phyloP scores from a whole-genome alignment of 1,139 yeast species.

The Debaryomyces robertsiae region DNA sequence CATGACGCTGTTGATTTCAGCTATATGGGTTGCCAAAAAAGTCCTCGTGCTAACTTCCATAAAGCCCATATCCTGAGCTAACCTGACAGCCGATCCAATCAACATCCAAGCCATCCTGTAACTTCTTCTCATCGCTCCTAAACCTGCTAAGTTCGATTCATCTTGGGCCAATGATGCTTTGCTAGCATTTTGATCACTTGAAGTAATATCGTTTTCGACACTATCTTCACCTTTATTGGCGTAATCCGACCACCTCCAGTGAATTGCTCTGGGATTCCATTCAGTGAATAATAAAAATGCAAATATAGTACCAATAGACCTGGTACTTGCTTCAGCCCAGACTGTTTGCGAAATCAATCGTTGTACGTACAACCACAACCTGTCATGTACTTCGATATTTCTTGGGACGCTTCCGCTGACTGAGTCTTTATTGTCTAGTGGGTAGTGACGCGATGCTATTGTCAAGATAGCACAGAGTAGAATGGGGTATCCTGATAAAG shows the following conservation, averaged over 20 bases:
- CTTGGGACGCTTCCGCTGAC: conserved; percentile 39
- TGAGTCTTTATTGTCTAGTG: conserved; percentile 39
- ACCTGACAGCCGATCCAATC: conserved; percentile 80
- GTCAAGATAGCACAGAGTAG: conserved; percentile 79
- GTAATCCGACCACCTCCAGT: conserved; percentile 85
- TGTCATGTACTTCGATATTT: conserved; percentile 69
- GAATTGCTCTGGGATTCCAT: conserved; percentile 95
- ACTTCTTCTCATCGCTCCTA: conserved; percentile 83
- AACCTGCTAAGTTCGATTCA: conserved; percentile 64
- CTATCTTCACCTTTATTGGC: conserved; percentile 61
- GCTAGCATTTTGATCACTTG: conserved; percentile 14
- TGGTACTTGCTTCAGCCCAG: conserved; percentile 92
- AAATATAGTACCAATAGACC: conserved; percentile 83
- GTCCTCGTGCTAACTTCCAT: conserved; percentile 74
- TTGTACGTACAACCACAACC: conserved; percentile 84
- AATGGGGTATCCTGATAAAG: conserved; percentile 76
- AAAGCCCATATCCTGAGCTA: conserved; percentile 86
- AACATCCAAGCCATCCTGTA: conserved; percentile 95
- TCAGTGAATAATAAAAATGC: conserved; percentile 88
- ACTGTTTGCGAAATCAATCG: conserved; percentile 80
- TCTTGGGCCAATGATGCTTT: conserved; percentile 15
- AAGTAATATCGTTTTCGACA: conserved; percentile 17
- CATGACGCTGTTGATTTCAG: conserved; percentile 79
- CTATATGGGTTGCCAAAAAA: conserved; percentile 78
- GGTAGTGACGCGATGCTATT: conserved; percentile 74